Evolutionary conservation across 331 rosid genomes (phyloP), one percentile per base, ranked within the genome.

Genomic region (Phaseolus coccineus): DNA sequence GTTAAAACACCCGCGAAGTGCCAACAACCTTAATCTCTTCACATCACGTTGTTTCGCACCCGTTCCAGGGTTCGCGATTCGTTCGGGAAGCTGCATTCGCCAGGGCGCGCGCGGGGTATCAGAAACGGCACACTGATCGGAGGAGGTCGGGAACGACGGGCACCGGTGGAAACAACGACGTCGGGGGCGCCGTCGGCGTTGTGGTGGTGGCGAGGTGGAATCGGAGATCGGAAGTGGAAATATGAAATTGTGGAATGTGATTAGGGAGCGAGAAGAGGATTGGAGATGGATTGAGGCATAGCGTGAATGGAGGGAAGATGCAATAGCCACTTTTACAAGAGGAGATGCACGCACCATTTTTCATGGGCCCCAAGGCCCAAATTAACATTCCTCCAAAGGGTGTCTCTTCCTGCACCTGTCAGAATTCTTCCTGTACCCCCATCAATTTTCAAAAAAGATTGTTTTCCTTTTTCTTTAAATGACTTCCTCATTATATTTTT

Each of bases 301-400:
- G 77, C 87, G 86, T 57, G 77, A 74, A 87, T 81, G 88, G 90
- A 77, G 88, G 83, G 87, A 80, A 83, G 81, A 77, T 71, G 56
- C 64, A 55, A 63, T 9, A 3, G 50, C 28, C 57, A n/a, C 46
- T 31, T 53, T 11, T 42, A 27, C 35, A 40, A 22, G 40, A 61
- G 47, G 47, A 39, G 58, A 44, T 40, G 66, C 13, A 48, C 13
- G 3, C 2, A 28, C 8, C 5, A 24, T 37, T 48, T 37, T 59
- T 0, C 44, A 59, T 77, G 82, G 78, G 78, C 85, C 50, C 16
- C 15, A 0, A 37, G 74, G 75, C 78, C 78, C 85, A 69, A 76
- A 16, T 16, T 1, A 11, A 9, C 10, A 46, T 55, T 24, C 2
- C 27, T 62, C 59, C 22, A 19, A 19, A 19, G 22, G 22, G 22